These are phyloP conservation scores for Turnera subulata DNA, from an alignment of 345 rosid species.

Conservation along the genomic window DNA sequence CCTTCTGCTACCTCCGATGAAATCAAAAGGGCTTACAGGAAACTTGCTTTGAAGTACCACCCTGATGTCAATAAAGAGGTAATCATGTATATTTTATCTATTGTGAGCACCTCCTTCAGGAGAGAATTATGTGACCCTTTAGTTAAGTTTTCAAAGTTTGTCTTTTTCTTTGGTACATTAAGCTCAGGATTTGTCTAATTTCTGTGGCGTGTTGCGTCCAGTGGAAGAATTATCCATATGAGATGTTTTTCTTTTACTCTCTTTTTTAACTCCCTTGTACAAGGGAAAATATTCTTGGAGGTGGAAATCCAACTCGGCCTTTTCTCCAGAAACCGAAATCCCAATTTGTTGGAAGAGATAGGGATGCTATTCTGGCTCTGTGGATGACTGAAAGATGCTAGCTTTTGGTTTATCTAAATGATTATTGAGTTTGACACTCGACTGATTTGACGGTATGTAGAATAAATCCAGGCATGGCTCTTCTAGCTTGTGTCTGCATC, in stretches of 20 bases:
- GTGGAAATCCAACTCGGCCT: too few species aligned
- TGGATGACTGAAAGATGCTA: too few species aligned
- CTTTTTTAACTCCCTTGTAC: too few species aligned
- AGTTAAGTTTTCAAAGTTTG: not conserved
- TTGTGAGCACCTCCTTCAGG: not conserved
- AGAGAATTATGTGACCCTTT: not conserved
- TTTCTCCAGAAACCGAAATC: too few species aligned
- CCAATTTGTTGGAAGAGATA: too few species aligned
- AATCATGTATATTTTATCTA: conserved; percentile 1
- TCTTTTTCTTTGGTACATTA: not conserved
- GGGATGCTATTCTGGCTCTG: too few species aligned
- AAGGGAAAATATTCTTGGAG: too few species aligned
- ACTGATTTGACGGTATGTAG: too few species aligned
- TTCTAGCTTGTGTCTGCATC: too few species aligned
- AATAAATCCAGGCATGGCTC: too few species aligned
- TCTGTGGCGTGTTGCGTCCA: not conserved
- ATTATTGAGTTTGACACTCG: too few species aligned
- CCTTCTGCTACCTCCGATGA: conserved; percentile 73
- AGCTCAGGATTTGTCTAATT: not conserved
- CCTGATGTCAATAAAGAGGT: conserved; percentile 98
- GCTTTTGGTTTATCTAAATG: too few species aligned
- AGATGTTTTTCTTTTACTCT: not conserved
- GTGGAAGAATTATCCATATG: not conserved
- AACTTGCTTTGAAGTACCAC: conserved; percentile 90
- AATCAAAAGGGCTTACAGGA: conserved; percentile 92